These are phyloP conservation scores for Cystobasidium onofrii DNA, from an alignment of 768 basidiomycete genomes.

Conservation along the genomic window DNA sequence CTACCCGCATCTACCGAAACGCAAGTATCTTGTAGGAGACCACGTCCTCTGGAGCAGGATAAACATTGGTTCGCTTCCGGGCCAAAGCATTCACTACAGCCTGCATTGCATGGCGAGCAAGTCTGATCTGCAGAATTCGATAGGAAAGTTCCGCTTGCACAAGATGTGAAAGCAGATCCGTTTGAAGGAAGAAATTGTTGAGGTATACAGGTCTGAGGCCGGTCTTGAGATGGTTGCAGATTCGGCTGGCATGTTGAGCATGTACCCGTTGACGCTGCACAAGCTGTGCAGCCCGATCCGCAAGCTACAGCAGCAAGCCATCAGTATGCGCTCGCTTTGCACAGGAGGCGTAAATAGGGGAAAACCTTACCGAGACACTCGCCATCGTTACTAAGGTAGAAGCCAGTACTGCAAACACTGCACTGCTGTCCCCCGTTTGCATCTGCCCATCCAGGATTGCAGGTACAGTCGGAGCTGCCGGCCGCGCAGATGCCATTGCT, in stretches of 20 bases:
- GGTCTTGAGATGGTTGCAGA: slow-evolving; percentile 60
- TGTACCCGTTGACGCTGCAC: slow-evolving; percentile 55
- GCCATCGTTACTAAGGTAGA: slow-evolving; percentile 62
- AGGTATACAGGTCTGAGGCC: slow-evolving; percentile 56
- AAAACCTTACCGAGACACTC: slow-evolving; percentile 60
- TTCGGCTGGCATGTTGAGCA: slow-evolving; percentile 66
- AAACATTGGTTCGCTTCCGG: slow-evolving; percentile 63
- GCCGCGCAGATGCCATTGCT: slow-evolving; percentile 64
- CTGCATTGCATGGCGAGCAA: slow-evolving; percentile 51
- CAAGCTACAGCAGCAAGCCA: slow-evolving; percentile 53
- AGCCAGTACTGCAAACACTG: slow-evolving; percentile 58
- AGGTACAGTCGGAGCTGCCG: slow-evolving; percentile 55
- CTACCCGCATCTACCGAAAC: slow-evolving; percentile 55
- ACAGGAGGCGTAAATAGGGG: background rate
- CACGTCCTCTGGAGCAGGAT: slow-evolving; percentile 58
- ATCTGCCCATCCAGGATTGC: slow-evolving; percentile 64
- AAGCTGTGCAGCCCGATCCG: slow-evolving; percentile 61
- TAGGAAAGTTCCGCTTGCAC: slow-evolving; percentile 61
- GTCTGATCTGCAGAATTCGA: slow-evolving; percentile 44
- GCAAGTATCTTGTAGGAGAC: slow-evolving; percentile 61
- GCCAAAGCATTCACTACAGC: slow-evolving; percentile 57
- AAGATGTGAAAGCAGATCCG: slow-evolving; percentile 50
- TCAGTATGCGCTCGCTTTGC: background rate
- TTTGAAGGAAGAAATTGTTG: slow-evolving; percentile 48
- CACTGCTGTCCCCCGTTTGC: slow-evolving; percentile 55